phyloP scores from a whole-genome alignment of 1,284 basidiomycete species.

The Austroboletus novae-zelandiae region DNA sequence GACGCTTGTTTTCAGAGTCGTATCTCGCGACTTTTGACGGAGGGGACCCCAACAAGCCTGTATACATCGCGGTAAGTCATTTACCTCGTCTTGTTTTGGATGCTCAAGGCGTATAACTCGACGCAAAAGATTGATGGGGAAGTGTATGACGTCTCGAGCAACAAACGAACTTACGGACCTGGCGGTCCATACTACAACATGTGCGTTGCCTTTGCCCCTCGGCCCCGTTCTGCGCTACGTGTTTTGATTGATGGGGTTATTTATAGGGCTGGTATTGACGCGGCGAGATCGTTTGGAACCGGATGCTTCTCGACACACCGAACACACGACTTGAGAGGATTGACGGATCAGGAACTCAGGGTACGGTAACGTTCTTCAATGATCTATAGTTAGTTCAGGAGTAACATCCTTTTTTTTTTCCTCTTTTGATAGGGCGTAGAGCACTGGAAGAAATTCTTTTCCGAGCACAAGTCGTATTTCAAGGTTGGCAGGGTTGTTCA shows the following conservation, averaged over 20 bases:
- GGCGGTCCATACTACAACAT: conserved; percentile 85
- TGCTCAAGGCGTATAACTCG: conserved; percentile 11
- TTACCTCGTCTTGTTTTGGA: conserved; percentile 5
- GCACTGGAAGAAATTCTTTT: conserved; percentile 90
- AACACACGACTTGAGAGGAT: conserved; percentile 86
- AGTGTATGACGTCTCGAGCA: conserved; percentile 86
- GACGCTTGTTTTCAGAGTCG: conserved; percentile 72
- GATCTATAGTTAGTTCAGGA: no score
- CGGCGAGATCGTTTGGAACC: conserved; percentile 86
- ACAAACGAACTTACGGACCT: conserved; percentile 81
- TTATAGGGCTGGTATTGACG: conserved; percentile 80
- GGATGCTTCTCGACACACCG: conserved; percentile 89
- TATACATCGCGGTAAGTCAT: conserved; percentile 78
- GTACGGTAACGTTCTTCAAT: conserved; percentile 37
- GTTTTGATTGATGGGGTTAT: conserved; percentile 18
- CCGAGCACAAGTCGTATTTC: conserved; percentile 72
- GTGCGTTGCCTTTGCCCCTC: conserved; percentile 44
- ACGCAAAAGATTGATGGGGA: conserved; percentile 77
- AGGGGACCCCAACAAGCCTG: conserved; percentile 58
- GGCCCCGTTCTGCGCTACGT: conserved; percentile 14
- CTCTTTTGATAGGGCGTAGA: conserved; percentile 57
- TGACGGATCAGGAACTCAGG: conserved; percentile 67
- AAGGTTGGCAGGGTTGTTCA: conserved; percentile 77
- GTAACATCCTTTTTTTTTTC: no score
- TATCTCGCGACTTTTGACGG: conserved; percentile 78